Evolutionary conservation across 1,284 basidiomycete genomes (phyloP).

Genomic region (Phylloporus sp.): DNA sequence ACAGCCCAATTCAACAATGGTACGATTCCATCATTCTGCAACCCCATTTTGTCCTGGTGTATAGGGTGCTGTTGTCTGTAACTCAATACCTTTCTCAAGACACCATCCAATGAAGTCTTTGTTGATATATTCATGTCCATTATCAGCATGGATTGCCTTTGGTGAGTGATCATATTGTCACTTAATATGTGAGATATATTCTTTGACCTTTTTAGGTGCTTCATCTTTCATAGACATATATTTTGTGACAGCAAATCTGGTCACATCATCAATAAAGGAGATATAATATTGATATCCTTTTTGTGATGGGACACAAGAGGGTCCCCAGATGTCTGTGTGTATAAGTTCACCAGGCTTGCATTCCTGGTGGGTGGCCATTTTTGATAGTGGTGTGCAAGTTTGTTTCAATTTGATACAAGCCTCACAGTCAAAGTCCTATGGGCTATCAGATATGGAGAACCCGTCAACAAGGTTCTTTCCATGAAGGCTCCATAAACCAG

Average conservation of each 20-base stretch:
- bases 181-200: neutral
- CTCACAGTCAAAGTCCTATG: too few species aligned
- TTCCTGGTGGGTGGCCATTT: too few species aligned
- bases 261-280: neutral
- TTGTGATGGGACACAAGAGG: too few species aligned
- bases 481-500: too few species aligned
- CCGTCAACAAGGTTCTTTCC: too few species aligned
- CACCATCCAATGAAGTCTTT: too few species aligned
- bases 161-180: neutral
- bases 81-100: too few species aligned
- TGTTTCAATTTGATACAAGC: too few species aligned
- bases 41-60: neutral
- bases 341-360: neutral
- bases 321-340: too few species aligned
- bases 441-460: too few species aligned
- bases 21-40: neutral
- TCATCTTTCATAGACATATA: neutral
- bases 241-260: neutral
- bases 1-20: rapidly evolving
- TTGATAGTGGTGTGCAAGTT: too few species aligned
- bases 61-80: neutral
- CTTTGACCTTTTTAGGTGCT: neutral
- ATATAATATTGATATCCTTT: too few species aligned
- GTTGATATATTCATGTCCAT: neutral
- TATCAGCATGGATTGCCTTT: neutral